phyloP scores from a whole-genome alignment of 2,329 filamentous ascomycete species.

The Neoarthrinium moseri region DNA sequence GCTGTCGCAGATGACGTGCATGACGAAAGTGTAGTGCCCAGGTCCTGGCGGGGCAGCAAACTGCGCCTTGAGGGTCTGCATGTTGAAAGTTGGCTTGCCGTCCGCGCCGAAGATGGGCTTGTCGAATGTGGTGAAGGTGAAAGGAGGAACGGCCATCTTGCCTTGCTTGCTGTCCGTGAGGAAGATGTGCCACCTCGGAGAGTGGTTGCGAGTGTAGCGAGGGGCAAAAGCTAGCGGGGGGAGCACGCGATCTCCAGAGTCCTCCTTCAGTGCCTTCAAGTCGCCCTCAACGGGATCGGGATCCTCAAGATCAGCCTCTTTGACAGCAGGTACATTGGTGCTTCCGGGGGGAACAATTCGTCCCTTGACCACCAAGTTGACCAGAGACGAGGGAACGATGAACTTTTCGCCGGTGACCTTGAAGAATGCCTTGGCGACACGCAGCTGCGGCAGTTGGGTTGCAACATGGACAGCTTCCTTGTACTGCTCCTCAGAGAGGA shows the following conservation, averaged over 20 bases:
- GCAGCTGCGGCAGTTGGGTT: conserved; percentile 78
- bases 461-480: conserved; percentile 72
- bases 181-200: conserved; percentile 92
- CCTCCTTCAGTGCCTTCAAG: conserved; percentile 67
- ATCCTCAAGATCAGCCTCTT: conserved; percentile 81
- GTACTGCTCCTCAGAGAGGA: conserved; percentile 77
- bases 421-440: conserved; percentile 93
- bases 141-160: conserved; percentile 94
- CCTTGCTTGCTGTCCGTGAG: conserved; percentile 90
- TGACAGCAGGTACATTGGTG: conserved; percentile 69
- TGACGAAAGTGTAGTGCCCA: conserved; percentile 90
- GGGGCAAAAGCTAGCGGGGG: conserved; percentile 89
- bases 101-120: conserved; percentile 78
- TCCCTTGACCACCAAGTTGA: conserved; percentile 92
- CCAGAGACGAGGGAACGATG: conserved; percentile 88
- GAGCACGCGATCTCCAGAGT: conserved; percentile 61
- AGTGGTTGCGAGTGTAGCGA: conserved; percentile 84
- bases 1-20: conserved; percentile 91
- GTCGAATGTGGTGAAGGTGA: conserved; percentile 92
- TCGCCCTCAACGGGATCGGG: conserved; percentile 92
- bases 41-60: conserved; percentile 92
- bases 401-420: conserved; percentile 94
- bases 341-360: conserved; percentile 88
- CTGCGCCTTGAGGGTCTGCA: conserved; percentile 96
- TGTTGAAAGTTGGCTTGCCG: conserved; percentile 86